Evolutionary conservation across 441 rosid genomes (phyloP), one percentile per base, ranked within the genome.

Genomic region (Jatropha multifida): DNA sequence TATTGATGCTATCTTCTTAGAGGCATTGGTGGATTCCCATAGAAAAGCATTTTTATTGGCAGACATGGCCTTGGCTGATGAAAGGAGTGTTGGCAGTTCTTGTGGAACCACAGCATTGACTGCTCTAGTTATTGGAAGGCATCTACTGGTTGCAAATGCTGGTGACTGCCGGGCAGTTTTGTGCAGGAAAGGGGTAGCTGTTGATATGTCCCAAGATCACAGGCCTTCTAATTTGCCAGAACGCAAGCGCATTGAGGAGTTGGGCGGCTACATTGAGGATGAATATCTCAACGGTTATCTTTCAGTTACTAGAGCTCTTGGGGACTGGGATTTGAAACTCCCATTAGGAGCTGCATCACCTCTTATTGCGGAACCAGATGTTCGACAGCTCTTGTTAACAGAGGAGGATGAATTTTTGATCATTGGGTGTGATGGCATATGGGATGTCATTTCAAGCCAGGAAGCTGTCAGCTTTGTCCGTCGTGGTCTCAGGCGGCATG

Each of bases 131-230:
- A 84, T 91, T 38, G 93, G 96, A 61, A 84, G 85, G 80, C 86
- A 88, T 82, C 77, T 93, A 49, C 64, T 87, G 77, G 90, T 93
- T 61, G 94, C 96, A 72, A 93, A 91, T 60, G 94, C 87, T 1
- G 98, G 96, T 8, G 98, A 91, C 75, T 91, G 98, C 72, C 81
- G 95, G 23, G 96, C 98, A 17, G 98, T 93, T 62, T 82, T 93
- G 6, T 90, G 94, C 69, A 81, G 86, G 76, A 91, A 86, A 68
- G 96, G 96, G 18, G 71, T 55, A 40, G 98, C 96, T 0, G 73
- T 89, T 65, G 88, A 88, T 23, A 82, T 91, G 90, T 90, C 98
- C 42, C 91, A 86, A 69, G 98, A 89, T 79, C 96, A 91, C 83
- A 84, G 80, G 69, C 92, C 90, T 68, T 84, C 88, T 60, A 84